Base-by-base conservation (phyloP, 768 basidiomycete genomes). In the Phanerochaete carnosa region DNA sequence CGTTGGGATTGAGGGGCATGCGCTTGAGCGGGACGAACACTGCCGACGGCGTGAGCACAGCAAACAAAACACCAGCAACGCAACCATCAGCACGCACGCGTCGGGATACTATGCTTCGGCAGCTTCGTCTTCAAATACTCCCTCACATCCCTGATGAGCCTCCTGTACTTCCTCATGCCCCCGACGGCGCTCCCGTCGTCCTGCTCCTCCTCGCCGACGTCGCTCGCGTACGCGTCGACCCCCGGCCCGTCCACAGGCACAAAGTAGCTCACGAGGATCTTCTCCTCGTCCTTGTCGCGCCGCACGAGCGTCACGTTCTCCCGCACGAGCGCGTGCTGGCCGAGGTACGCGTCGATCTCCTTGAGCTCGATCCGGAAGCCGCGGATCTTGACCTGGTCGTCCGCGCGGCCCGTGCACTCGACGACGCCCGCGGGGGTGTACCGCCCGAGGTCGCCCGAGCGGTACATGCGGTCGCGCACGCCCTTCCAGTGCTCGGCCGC, bases 361-460 rank as follows among this genome's bases (percentile, higher is more conserved):
- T 95, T 95, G 7, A 98, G 83, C 72, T 99, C 97, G 69, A 99
- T 98, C 26, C 97, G 83, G 87, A 99, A 99, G 1, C 97, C 97
- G 57, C 97, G 91, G 74, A 99, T 98, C 78, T 99, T 98, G 77
- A 99, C 93, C 71, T 99, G 97, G 70, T 98, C 96, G 71, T 99
- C 97, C 1, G 96, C 95, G 23, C 97, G 86, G 22, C 97, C 97
- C 0, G 92, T 95, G 71, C 97, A 98, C 73, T 99, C 97, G 12
- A 99, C 97, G 32, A 84, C 86, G 4, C 97, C 97, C 71, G 90
- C 83, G 1, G 97, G 92, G 32, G 90, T 78, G 74, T 99, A 99
- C 5, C 97, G 87, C 2, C 97, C 97, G 3, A 99, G 82, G 75
- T 99, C 97, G 23, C 97, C 97, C 29, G 94, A 94, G 64, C 94